A percentile compares a stretch with the other conserved stretches of the same genome.
Conservation (phyloP, 257 asterid genomes). For the Rubia yunnanensis region DNA sequence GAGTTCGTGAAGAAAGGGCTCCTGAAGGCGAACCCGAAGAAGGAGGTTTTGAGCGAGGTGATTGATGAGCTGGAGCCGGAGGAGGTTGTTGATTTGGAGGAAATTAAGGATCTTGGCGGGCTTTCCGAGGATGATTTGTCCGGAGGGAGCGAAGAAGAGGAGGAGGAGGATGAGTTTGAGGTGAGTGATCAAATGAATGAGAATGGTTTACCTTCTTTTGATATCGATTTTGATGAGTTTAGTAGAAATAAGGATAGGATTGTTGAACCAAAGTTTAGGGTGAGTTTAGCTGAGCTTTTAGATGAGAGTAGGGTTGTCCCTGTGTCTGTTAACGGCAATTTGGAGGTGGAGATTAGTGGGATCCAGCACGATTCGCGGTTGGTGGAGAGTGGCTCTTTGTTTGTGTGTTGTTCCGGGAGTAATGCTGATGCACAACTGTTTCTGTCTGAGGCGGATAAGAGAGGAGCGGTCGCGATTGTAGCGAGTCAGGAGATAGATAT, state of each 20-base stretch:
- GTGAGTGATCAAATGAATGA: constrained; percentile 30
- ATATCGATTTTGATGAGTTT: constrained; percentile 70
- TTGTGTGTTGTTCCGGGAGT: constrained; percentile 73
- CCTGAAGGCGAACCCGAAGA: constrained; percentile 42
- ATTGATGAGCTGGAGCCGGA: constrained; percentile 80
- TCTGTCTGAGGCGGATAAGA: constrained; percentile 80
- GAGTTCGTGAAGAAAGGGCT: constrained; percentile 80
- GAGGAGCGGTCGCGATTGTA: constrained; percentile 93
- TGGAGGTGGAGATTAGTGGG: constrained; percentile 71
- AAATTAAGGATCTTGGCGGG: constrained; percentile 64
- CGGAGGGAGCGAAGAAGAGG: constrained; percentile 44
- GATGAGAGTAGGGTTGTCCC: constrained; percentile 93
- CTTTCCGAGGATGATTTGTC: constrained; percentile 18
- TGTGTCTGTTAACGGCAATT: constrained; percentile 60
- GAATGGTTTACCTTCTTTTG: constrained; percentile 44
- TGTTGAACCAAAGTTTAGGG: constrained; percentile 68
- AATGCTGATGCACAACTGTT: constrained; percentile 63
- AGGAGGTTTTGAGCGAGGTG: constrained; percentile 10
- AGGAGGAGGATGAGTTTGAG: constrained; percentile 47
- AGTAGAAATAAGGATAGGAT: constrained; percentile 58
- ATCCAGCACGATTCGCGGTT: constrained; percentile 84
- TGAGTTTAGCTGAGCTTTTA: constrained; percentile 81
- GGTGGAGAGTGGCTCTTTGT: constrained; percentile 80
- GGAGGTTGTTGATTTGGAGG: constrained; percentile 85
- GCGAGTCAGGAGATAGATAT: constrained; percentile 86